These are phyloP conservation scores for Choanephora cucurbitarum DNA, from an alignment of 371 early-diverging fungal genomes.

Conservation along the genomic window DNA sequence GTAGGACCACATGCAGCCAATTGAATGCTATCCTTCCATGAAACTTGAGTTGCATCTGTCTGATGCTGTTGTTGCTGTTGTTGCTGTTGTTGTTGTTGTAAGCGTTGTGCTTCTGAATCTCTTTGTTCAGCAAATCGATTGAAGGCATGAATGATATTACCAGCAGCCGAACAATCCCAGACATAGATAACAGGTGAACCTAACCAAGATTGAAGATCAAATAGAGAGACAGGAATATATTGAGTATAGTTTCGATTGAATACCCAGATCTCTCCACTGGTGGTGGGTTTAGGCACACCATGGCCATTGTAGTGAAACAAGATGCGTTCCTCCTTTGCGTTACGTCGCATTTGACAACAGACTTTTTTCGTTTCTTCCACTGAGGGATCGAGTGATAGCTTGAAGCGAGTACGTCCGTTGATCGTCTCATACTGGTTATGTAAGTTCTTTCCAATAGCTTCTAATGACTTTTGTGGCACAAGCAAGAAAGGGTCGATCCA, in stretches of 20 bases:
- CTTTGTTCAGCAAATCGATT: constrained; percentile 86
- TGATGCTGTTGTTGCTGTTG: constrained; percentile 29
- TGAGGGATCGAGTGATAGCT: constrained; percentile 84
- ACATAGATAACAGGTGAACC: constrained; percentile 96
- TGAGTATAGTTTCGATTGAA: constrained; percentile 97
- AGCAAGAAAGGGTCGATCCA: constrained; percentile 93
- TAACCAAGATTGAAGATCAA: constrained; percentile 91
- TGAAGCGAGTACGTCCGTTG: constrained; percentile 88
- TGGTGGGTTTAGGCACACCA: constrained; percentile 95
- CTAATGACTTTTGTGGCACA: constrained; percentile 80
- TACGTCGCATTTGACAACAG: constrained; percentile 79
- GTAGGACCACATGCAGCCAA: constrained; percentile 89
- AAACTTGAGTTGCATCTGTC: constrained; percentile 33
- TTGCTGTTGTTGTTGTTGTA: constrained; percentile 37
- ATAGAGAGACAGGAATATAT: constrained; percentile 93
- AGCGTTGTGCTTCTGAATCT: constrained; percentile 65
- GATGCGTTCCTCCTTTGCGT: constrained; percentile 92
- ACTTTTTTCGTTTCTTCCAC: constrained; percentile 91
- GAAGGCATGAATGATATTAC: constrained; percentile 88
- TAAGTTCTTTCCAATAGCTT: constrained; percentile 87
- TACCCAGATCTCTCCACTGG: constrained; percentile 97
- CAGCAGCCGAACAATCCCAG: constrained; percentile 95
- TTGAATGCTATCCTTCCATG: constrained; percentile 88
- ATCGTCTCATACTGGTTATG: constrained; percentile 91
- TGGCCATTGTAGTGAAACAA: constrained; percentile 98